Evolutionary conservation across 441 rosid genomes (phyloP).

Genomic region (Raphanus hybrid): DNA sequence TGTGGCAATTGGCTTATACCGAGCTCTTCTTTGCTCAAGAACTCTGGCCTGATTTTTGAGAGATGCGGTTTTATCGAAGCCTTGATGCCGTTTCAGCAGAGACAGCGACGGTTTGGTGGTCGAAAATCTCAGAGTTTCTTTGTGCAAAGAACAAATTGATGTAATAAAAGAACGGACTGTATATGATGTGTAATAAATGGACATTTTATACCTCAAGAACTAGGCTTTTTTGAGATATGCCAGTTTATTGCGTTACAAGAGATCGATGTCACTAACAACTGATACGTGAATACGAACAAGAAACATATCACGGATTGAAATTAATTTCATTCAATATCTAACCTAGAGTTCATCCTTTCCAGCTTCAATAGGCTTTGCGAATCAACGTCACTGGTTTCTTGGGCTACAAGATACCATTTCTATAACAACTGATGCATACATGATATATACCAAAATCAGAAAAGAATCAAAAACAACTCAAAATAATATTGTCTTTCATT

Average conservation of each 20-base stretch:
- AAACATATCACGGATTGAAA: not conserved
- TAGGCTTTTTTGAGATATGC: not conserved
- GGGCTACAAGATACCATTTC: not conserved
- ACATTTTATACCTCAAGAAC: not conserved
- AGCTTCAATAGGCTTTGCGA: not conserved
- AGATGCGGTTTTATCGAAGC: constrained; percentile 60
- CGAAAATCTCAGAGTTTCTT: constrained; percentile 37
- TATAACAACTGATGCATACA: not conserved
- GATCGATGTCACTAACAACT: not conserved
- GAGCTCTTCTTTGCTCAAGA: constrained; percentile 70
- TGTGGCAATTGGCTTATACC: constrained; percentile 84
- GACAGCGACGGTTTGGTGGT: constrained; percentile 73
- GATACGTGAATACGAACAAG: not conserved
- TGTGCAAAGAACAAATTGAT: no score
- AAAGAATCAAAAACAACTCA: not conserved
- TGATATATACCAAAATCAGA: not conserved
- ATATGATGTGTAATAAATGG: constrained; percentile 16
- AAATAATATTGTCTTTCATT: not conserved
- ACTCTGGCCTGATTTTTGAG: constrained; percentile 88
- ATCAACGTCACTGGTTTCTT: not conserved
- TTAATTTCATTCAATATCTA: not conserved
- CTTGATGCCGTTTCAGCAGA: constrained; percentile 63
- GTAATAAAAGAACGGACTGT: not conserved
- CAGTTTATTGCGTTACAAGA: constrained; percentile 23
- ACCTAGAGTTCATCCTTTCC: not conserved